Base-by-base conservation (phyloP, 1,284 basidiomycete genomes). In the Heliocybe sulcata region DNA sequence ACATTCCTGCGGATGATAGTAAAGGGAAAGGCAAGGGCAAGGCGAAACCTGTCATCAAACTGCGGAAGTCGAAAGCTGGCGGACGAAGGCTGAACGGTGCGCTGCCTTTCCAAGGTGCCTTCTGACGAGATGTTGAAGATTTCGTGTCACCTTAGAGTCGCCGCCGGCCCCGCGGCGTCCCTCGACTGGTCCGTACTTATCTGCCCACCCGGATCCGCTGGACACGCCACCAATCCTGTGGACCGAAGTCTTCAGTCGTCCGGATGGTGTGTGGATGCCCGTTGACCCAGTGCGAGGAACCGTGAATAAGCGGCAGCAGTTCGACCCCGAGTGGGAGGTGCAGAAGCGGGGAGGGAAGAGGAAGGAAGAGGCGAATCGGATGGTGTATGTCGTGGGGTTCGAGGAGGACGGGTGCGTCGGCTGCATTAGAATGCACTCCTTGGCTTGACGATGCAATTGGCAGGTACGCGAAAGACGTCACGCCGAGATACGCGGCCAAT, bases 161-260 rank as follows among this genome's bases (percentile, higher is more conserved):
- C 38, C 38, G 20, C 47, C 27, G 20, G 6, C 47, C 6, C 16
- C 12, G 19, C 16, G 8, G 6, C n/a, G 10, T 11, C 3, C 9
- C 23, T 45, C 52, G 35, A 6, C 52, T 3, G 35, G 14, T 3
- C 33, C 16, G 33, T 31, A 14, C 22, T 11, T 22, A 12, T 8
- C 60, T 75, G 72, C 61, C 26, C 68, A 72, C 11, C 68, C 73
- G 42, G 79, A 86, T 67, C 85, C 84, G 35, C 72, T 69, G 22
- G 72, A 64, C 31, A 79, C 83, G n/a, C 89, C 94, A 1, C 97
- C 96, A 0, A 87, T 96, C 2, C 93, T 95, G 69, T 99, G 96
- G 97, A 93, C 92, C 1, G 97, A 99, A 69, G 92, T 98, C 0
- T 99, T 95, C 70, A 95, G 92, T 26, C 85, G 92, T 19, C 85